Base-by-base conservation (phyloP, 805 yeast species). In the Candida pseudofarinosa region DNA sequence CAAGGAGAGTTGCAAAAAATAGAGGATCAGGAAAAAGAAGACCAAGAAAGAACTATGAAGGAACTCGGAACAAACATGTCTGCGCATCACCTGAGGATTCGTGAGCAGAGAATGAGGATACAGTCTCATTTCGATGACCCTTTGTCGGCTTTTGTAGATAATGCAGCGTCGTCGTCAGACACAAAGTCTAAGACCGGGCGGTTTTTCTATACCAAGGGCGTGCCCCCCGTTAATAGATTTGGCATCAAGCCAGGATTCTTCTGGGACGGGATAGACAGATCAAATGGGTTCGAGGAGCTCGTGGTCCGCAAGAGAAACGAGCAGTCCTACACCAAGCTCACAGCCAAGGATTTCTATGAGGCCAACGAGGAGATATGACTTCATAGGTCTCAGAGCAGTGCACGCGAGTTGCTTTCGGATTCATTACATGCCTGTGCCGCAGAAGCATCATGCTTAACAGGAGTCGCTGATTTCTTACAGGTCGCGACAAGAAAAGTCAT, bases 211-310 rank as follows among this genome's bases (percentile, higher is more conserved):
- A 58, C 41, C 16, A 54, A 63, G 20, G 82, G 83, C 0, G 49
- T 71, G 0, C 77, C 62, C 42, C 80, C 87, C 0, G 77, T 77
- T 16, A 90, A 90, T 56, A 66, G 98, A 44, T 90, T 87, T 60
- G 75, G 75, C 2, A 81, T 90, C 12, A 63, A 66, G 3, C 95
- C 97, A 0, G 97, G 97, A 0, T 69, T 71, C 50, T 69, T 87
- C 44, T 90, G 98, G 98, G 69, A 64, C 60, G 97, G 97, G 0
- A 81, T 90, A 1, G 90, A 88, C 62, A 67, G 98, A 45, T 81
- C 95, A 0, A 90, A 84, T 56, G 97, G 96, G 3, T 90, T 85
- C 62, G 98, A 90, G 57, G 68, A 65, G 38, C 67, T 74, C 42
- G 75, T 85, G 71, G 71, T 85, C 49, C 69, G 59, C 28, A 59